Percentiles rank a stretch among this genome's conserved stretches.
Conservation (phyloP, 140 eudicot species). For the Stevia rebaudiana region DNA sequence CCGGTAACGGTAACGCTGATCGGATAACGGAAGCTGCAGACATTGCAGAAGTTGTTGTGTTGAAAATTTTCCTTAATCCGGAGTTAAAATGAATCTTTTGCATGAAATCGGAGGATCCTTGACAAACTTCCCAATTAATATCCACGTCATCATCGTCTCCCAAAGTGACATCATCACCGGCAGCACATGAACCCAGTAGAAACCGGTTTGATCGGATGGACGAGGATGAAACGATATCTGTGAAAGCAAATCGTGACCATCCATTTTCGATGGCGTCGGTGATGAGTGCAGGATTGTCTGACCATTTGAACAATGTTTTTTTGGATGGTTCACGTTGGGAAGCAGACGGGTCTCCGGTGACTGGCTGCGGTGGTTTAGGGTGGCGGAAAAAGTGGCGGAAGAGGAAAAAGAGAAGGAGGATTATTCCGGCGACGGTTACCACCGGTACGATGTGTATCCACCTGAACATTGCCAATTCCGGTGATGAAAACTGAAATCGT, state of each 20-base stretch:
- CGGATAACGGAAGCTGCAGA: slow-evolving; percentile 35
- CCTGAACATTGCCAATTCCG: slow-evolving; percentile 17
- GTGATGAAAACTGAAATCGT: slow-evolving; percentile 8
- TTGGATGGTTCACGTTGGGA: slow-evolving; percentile 11
- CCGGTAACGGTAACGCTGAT: slow-evolving; percentile 72
- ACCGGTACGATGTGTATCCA: slow-evolving; percentile 29
- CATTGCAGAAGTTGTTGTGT: slow-evolving; percentile 11
- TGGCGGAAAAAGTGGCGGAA: slow-evolving; percentile 13
- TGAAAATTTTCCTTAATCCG: slow-evolving; percentile 32
- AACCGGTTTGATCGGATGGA: slow-evolving; percentile 47
- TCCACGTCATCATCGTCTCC: slow-evolving; percentile 37
- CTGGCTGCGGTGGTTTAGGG: slow-evolving; percentile 14
- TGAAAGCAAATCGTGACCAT: slow-evolving; percentile 82
- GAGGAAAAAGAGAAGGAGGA: slow-evolving; percentile 24
- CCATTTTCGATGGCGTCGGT: slow-evolving; percentile 89
- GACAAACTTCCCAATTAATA: slow-evolving; percentile 73
- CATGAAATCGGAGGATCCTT: slow-evolving; percentile 78
- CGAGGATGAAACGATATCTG: slow-evolving; percentile 26
- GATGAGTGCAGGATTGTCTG: slow-evolving; percentile 71
- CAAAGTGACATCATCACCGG: slow-evolving; percentile 15
- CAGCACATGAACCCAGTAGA: slow-evolving; percentile 38
- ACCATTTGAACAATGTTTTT: slow-evolving; percentile 53
- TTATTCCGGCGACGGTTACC: slow-evolving; percentile 25
- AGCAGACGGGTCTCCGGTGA: neutral
- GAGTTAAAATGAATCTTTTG: slow-evolving; percentile 70